Evolutionary conservation across 306 rosid species (phyloP).

Genomic region (Echinosophora koreensis): DNA sequence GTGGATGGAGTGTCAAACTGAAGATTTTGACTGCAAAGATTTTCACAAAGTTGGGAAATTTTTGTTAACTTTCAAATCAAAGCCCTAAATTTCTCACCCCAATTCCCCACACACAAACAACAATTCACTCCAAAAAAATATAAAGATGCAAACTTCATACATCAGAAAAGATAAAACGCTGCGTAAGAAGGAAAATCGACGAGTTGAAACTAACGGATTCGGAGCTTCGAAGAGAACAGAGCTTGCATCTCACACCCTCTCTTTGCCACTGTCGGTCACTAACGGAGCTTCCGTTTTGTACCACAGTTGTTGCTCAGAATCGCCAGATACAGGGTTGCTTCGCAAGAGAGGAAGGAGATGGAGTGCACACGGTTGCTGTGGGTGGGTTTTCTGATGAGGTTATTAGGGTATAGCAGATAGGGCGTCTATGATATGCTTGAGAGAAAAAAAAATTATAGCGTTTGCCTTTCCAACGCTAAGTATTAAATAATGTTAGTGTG

Average conservation of each 20-base stretch:
- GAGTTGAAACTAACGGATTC: slow-evolving; percentile 59
- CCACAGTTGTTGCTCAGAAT: no score
- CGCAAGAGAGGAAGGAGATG: no score
- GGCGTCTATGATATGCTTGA: no score
- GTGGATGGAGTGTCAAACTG: no score
- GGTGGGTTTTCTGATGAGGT: no score
- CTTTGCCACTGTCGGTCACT: slow-evolving; percentile 31
- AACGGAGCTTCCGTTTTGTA: slow-evolving; percentile 28
- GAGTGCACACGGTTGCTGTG: no score
- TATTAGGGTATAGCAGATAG: no score
- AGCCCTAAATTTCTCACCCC: slow-evolving; percentile 62
- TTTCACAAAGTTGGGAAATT: slow-evolving; percentile 26
- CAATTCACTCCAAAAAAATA: slow-evolving; percentile 33
- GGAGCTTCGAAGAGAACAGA: slow-evolving; percentile 45
- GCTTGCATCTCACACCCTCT: slow-evolving; percentile 40
- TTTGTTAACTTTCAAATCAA: slow-evolving; percentile 21
- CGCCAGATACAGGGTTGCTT: no score
- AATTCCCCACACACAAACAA: slow-evolving; percentile 29
- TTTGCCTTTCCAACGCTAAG: no score
- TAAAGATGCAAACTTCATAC: neutral
- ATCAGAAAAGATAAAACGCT: neutral
- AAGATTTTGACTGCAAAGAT: no score
- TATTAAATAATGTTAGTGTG: no score
- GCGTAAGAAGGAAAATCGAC: neutral
- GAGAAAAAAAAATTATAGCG: no score